Base-by-base conservation (phyloP, 2,329 filamentous ascomycete genomes). In the Monosporascus sp. region DNA sequence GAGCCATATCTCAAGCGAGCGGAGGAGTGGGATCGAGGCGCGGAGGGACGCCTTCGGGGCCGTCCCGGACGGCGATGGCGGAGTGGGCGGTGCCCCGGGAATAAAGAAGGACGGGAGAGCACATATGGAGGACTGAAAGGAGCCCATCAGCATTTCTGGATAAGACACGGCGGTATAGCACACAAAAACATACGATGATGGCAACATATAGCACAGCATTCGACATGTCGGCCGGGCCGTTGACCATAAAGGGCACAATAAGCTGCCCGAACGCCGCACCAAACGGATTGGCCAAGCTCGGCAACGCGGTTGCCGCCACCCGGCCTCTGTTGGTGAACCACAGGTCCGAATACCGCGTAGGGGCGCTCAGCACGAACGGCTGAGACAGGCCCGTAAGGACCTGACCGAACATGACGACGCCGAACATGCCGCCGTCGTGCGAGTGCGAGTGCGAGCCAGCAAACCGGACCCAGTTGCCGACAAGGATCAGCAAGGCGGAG, bases 391-490 rank as follows among this genome's bases (percentile, higher is more conserved):
- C 94, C 50, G 89, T 91, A 55, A 99, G 70, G 67, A 97, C 87
- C 74, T 97, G 93, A 5, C 93, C 93, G 61, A 95, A 86, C 87
- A 97, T 90, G 57, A 91, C 86, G 45, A 88, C 78, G 43, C 85
- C 85, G 65, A 89, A 95, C 60, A 77, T 79, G 49, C 88, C 88
- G 24, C 82, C 73, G 64, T 76, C 55, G 75, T 67, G 65, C 20
- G 70, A 67, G 58, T 67, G 65, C 20, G 70, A 67, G 58, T 73
- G 63, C 9, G 77, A 85, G 52, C 90, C 90, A 2, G 81, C 89
- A 74, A 89, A 96, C 51, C 92, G 87, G 60, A 97, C 80, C 92
- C 94, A 97, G 72, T 96, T 97, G 1, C 94, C 94, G 1, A 86
- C 63, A 5, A 97, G 78, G 20, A 93, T 77, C 37, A 97, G 79